These are phyloP conservation scores for Gautieria morchelliformis DNA, from an alignment of 768 basidiomycete species.

Conservation along the genomic window DNA sequence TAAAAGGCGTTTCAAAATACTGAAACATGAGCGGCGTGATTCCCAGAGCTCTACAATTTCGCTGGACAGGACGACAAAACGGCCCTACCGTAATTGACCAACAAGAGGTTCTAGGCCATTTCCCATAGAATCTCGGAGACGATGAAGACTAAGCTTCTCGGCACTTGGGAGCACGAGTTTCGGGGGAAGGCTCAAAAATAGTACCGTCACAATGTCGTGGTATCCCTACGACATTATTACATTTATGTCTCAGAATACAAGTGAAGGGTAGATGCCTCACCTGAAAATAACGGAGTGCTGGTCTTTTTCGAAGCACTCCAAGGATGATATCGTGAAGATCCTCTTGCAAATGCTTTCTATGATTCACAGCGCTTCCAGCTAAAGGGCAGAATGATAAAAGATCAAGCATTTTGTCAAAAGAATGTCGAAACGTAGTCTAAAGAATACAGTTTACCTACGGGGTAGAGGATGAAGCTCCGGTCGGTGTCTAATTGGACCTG, in stretches of 20 bases:
- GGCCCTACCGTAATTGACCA: slow-evolving; percentile 56
- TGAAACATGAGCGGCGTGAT: slow-evolving; percentile 19
- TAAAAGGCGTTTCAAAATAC: slow-evolving; percentile 67
- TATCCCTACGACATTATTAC: slow-evolving; percentile 50
- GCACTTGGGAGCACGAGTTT: slow-evolving; percentile 46
- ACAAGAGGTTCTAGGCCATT: slow-evolving; percentile 74
- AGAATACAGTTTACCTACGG: slow-evolving; percentile 49
- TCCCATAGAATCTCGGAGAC: slow-evolving; percentile 87
- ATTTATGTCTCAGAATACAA: slow-evolving; percentile 1
- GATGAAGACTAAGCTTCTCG: slow-evolving; percentile 68
- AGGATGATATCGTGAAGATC: slow-evolving; percentile 67
- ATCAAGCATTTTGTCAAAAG: too few relatives aligned
- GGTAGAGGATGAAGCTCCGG: slow-evolving; percentile 88
- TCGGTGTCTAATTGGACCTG: slow-evolving; percentile 87
- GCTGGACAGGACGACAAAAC: not conserved
- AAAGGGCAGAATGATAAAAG: not conserved
- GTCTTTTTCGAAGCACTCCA: slow-evolving; percentile 61
- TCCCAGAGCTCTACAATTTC: too few relatives aligned
- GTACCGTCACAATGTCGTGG: slow-evolving; percentile 84
- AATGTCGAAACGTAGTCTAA: not conserved
- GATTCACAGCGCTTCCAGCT: slow-evolving; percentile 12
- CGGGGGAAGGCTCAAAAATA: slow-evolving; percentile 63
- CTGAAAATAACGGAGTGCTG: slow-evolving; percentile 77
- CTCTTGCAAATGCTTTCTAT: slow-evolving; percentile 49
- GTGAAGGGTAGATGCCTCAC: slow-evolving; percentile 21